Percentiles rank a stretch among this genome's conserved stretches.
Conservation (phyloP, 2,329 filamentous ascomycete species). For the Xylaria sp. region DNA sequence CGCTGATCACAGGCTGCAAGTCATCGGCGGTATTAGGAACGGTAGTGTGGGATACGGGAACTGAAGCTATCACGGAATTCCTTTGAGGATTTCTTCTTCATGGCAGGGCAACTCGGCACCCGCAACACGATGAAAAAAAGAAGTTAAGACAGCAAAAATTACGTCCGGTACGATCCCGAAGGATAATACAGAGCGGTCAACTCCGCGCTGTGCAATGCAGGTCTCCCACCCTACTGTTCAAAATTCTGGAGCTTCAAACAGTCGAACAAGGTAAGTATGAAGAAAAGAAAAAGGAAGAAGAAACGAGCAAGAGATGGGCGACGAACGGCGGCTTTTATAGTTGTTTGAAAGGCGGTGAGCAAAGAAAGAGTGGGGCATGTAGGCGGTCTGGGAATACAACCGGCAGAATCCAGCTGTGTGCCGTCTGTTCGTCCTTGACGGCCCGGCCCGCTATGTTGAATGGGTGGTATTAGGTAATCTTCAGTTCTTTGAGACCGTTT, state of each 20-base stretch:
- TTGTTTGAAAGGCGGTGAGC: slow-evolving; percentile 9
- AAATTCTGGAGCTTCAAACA: slow-evolving; percentile 41
- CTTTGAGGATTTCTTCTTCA: slow-evolving; percentile 37
- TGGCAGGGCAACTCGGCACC: slow-evolving; percentile 36
- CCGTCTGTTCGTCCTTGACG: neutral
- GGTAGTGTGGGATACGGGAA: no score
- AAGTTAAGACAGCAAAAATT: slow-evolving; percentile 42
- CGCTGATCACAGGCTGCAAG: no score
- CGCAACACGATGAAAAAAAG: slow-evolving; percentile 41
- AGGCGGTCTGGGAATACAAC: slow-evolving; percentile 9
- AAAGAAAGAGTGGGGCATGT: no score
- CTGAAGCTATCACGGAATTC: neutral
- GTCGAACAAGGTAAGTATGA: slow-evolving; percentile 50
- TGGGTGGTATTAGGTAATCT: neutral
- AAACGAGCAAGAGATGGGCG: slow-evolving; percentile 11
- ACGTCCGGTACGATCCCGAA: slow-evolving; percentile 46
- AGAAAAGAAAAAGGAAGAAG: slow-evolving; percentile 35
- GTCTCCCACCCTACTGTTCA: slow-evolving; percentile 39
- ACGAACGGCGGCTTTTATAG: slow-evolving; percentile 18
- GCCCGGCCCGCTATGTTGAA: neutral
- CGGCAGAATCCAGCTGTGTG: slow-evolving; percentile 12
- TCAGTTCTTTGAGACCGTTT: no score
- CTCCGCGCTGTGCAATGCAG: slow-evolving; percentile 52
- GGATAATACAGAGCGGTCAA: slow-evolving; percentile 45
- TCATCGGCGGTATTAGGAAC: no score